Percentiles rank a stretch among this genome's conserved stretches.
Evolutionary conservation across 2,329 filamentous ascomycete genomes (phyloP).

Genomic region (Endoconidiophora polonica): DNA sequence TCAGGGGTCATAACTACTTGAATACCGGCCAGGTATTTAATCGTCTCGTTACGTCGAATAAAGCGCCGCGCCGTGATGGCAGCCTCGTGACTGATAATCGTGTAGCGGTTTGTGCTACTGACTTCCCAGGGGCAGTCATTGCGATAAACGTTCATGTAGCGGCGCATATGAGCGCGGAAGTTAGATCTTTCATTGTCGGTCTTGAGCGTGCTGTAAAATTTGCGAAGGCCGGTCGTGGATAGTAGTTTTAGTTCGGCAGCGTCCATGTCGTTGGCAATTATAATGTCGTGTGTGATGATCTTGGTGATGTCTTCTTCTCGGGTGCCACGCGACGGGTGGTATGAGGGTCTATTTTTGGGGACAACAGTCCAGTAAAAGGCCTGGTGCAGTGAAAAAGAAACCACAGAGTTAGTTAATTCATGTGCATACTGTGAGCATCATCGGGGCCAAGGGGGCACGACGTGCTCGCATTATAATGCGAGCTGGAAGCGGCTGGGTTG

Average conservation of each 20-base stretch:
- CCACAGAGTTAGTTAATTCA: not conserved
- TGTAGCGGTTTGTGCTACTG: conserved; percentile 80
- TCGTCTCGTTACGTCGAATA: conserved; percentile 66
- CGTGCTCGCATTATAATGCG: not conserved
- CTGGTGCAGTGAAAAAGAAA: conserved; percentile 30
- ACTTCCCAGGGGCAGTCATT: conserved; percentile 94
- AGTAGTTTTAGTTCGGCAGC: conserved; percentile 59
- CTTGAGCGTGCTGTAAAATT: conserved; percentile 50
- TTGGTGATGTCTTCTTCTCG: conserved; percentile 44
- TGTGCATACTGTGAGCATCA: conserved; percentile 14
- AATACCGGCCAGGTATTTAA: conserved; percentile 83
- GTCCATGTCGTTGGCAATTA: conserved; percentile 55
- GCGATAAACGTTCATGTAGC: conserved; percentile 84
- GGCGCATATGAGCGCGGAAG: conserved; percentile 69
- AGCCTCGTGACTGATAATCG: conserved; percentile 77
- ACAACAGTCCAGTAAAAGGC: conserved; percentile 94
- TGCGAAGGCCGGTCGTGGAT: conserved; percentile 53
- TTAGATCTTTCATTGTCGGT: conserved; percentile 70
- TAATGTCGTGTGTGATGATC: conserved; percentile 47
- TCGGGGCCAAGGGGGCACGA: conserved; percentile 1
- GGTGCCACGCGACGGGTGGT: conserved; percentile 68
- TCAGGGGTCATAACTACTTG: conserved; percentile 85
- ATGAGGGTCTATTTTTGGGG: conserved; percentile 81
- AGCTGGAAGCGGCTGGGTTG: not conserved
- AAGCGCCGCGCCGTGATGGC: conserved; percentile 64